These are phyloP conservation scores for Pleurotus salmoneostramineus DNA, from an alignment of 768 basidiomycete species.

Conservation along the genomic window DNA sequence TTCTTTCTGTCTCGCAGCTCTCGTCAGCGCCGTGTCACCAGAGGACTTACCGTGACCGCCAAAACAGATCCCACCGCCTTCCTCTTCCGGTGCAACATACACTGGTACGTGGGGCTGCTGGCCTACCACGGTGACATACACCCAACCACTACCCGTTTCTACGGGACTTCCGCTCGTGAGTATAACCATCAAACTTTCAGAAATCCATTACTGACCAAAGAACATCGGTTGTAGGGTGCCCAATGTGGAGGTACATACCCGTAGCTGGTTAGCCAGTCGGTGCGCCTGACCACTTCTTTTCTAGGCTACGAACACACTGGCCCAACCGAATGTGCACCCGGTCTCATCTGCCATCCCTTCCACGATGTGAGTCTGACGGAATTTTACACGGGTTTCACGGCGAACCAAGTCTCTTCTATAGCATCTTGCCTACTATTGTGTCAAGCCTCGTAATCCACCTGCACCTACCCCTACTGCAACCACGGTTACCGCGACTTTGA, in stretches of 20 bases:
- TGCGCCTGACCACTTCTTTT: not conserved
- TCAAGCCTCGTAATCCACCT: not conserved
- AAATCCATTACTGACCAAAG: not conserved
- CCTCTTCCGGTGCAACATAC: conserved; percentile 1
- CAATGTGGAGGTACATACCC: not conserved
- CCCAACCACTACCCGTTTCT: not conserved
- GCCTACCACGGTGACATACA: conserved; percentile 5
- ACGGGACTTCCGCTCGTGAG: not conserved
- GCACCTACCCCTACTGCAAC: not conserved
- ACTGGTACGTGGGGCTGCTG: conserved; percentile 4
- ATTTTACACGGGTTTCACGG: not conserved
- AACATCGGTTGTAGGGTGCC: not conserved
- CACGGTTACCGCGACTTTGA: not conserved
- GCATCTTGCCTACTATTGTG: not conserved
- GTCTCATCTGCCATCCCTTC: not conserved
- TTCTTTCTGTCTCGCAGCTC: not conserved
- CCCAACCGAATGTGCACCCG: not conserved
- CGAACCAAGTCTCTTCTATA: not conserved
- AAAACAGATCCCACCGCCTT: conserved; percentile 1
- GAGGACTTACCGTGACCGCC: not conserved
- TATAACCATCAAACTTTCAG: not conserved
- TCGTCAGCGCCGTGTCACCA: not conserved
- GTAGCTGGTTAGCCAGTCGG: not conserved
- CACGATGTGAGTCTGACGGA: not conserved
- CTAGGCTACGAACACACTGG: not conserved